Conservation (phyloP, 768 basidiomycete species). For the Psilocybe cubensis region DNA sequence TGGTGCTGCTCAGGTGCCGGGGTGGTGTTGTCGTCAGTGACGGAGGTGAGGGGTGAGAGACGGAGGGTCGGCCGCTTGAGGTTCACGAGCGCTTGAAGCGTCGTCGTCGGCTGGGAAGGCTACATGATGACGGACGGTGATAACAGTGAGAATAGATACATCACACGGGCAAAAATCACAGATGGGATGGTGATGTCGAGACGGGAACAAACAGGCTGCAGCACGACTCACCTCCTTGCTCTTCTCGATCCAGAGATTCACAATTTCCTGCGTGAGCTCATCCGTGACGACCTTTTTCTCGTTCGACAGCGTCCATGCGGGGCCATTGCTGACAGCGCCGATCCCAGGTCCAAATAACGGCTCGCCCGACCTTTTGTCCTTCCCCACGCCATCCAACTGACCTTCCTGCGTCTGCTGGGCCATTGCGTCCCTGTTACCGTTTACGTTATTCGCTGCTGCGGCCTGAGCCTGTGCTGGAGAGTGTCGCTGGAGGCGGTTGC, state of each 20-base stretch:
- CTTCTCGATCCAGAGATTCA: constrained; percentile 84
- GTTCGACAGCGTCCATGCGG: constrained; percentile 66
- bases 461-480: constrained; percentile 35
- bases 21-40: constrained; percentile 9
- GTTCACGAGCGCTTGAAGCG: constrained; percentile 92
- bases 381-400: constrained; percentile 20
- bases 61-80: constrained; percentile 89
- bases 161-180: background rate
- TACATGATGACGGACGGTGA: constrained; percentile 28
- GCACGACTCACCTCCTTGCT: constrained; percentile 72
- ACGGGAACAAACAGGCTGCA: background rate
- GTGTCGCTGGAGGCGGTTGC: constrained; percentile 52
- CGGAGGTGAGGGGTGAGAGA: constrained; percentile 58
- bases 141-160: too few relatives aligned
- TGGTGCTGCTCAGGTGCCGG: constrained; percentile 46
- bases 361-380: constrained; percentile 67
- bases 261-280: constrained; percentile 79
- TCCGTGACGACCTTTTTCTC: constrained; percentile 70
- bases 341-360: constrained; percentile 93
- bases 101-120: constrained; percentile 86
- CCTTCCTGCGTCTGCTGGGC: constrained; percentile 34
- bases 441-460: constrained; percentile 51
- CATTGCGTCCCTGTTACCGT: constrained; percentile 33
- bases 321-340: constrained; percentile 70
- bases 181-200: background rate